Conservation (phyloP, 495 filamentous ascomycete species). For the Physcia stellaris region DNA sequence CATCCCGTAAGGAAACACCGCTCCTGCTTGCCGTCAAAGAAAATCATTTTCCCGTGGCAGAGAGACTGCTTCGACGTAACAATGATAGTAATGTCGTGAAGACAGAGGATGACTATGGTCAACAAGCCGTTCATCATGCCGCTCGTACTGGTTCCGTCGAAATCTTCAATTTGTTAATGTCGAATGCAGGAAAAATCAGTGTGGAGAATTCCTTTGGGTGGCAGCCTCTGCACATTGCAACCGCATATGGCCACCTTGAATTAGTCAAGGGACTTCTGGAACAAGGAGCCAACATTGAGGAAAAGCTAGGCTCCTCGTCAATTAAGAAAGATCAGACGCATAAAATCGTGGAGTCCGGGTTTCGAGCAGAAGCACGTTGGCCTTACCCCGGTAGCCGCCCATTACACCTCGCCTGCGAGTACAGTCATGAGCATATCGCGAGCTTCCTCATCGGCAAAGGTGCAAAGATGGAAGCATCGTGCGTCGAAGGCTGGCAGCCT, state of each 20-base stretch:
- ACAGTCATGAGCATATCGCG: conserved; percentile 14
- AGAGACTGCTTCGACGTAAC: conserved; percentile 11
- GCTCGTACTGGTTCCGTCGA: conserved; percentile 12
- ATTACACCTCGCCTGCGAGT: conserved; percentile 17
- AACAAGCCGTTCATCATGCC: conserved; percentile 16
- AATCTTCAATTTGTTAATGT: conserved; percentile 10
- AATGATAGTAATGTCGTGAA: conserved; percentile 6
- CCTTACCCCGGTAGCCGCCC: conserved; percentile 16
- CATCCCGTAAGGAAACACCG: conserved; percentile 10
- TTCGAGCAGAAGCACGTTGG: conserved; percentile 20
- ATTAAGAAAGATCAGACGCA: conserved; percentile 15
- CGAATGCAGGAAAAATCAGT: conserved; percentile 11
- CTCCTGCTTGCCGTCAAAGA: conserved; percentile 13
- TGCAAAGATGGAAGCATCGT: conserved; percentile 13
- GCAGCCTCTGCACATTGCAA: conserved; percentile 17
- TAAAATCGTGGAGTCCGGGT: conserved; percentile 14
- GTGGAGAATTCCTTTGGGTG: conserved; percentile 15
- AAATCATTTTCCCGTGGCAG: conserved; percentile 6
- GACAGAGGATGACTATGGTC: conserved; percentile 10
- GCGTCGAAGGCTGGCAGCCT: conserved; percentile 13
- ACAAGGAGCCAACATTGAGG: conserved; percentile 12
- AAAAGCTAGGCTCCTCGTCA: conserved; percentile 13
- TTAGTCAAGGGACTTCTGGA: conserved; percentile 14
- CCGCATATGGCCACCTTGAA: conserved; percentile 15
- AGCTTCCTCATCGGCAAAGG: conserved; percentile 14